These are phyloP conservation scores for Claviceps maximensis DNA, from an alignment of 2,329 filamentous ascomycete genomes.

Conservation along the genomic window DNA sequence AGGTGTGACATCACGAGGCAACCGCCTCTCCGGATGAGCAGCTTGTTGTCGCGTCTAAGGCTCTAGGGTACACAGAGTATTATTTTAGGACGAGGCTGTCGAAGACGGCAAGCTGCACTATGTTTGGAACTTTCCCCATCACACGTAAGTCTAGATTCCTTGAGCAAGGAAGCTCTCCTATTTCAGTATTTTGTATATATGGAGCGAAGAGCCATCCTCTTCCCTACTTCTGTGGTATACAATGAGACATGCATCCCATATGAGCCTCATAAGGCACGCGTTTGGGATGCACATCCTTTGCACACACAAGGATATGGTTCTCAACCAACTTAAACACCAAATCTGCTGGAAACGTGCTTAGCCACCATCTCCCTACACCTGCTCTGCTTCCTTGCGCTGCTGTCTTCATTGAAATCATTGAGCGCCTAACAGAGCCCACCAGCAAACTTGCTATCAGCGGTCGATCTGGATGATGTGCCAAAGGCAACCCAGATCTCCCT, in stretches of 20 bases:
- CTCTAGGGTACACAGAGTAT: neutral
- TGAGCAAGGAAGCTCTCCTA: neutral
- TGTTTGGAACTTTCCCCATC: slow-evolving; percentile 30
- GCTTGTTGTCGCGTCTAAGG: neutral
- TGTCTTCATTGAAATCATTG: neutral
- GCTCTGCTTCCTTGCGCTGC: neutral
- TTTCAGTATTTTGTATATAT: neutral
- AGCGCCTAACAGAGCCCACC: slow-evolving; percentile 7
- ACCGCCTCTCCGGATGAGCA: neutral
- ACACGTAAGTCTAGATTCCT: slow-evolving; percentile 22
- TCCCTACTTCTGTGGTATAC: neutral
- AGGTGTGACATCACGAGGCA: neutral
- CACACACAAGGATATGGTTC: neutral
- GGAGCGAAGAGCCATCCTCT: neutral
- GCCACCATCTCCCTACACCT: neutral
- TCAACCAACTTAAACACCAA: neutral
- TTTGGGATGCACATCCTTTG: neutral
- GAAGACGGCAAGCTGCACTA: slow-evolving; percentile 12
- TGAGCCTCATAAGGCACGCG: neutral
- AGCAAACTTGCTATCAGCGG: slow-evolving; percentile 19
- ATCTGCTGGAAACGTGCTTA: neutral
- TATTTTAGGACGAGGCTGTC: neutral
- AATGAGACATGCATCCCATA: neutral
- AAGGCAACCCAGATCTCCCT: slow-evolving; percentile 41
- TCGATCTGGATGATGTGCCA: slow-evolving; percentile 39